phyloP scores from a whole-genome alignment of 306 rosid species.

The Quercus suber region DNA sequence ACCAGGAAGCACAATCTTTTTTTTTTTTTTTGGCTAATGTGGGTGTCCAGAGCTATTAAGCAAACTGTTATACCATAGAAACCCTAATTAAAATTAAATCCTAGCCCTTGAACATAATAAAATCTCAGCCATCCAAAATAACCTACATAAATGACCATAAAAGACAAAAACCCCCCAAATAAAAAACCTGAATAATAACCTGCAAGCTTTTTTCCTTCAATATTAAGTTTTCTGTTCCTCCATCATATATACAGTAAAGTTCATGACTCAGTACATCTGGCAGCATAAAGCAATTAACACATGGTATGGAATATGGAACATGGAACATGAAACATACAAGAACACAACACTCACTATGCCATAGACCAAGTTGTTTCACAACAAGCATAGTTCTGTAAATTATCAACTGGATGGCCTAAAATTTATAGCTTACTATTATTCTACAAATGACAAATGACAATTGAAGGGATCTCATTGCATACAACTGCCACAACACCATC shows the following conservation, averaged over 20 bases:
- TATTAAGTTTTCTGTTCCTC: neutral
- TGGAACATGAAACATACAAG: neutral
- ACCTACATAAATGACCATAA: neutral
- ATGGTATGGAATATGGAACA: neutral
- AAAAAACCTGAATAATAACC: neutral
- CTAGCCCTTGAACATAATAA: neutral
- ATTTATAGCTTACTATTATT: neutral
- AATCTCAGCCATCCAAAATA: neutral
- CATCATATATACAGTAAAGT: neutral
- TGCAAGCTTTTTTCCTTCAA: neutral
- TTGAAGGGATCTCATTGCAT: conserved; percentile 41
- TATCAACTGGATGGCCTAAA: neutral
- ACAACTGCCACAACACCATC: conserved; percentile 91
- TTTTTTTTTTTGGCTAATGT: too few species aligned
- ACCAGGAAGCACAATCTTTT: neutral
- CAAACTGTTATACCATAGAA: neutral
- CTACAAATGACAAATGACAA: conserved; percentile 3
- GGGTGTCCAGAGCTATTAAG: neutral
- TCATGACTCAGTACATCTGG: neutral
- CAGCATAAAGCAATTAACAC: conserved; percentile 1
- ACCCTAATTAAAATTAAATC: neutral
- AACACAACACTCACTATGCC: neutral
- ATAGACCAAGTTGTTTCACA: neutral
- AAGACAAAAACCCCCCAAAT: neutral
- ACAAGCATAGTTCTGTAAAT: neutral